Evolutionary conservation across 2,329 filamentous ascomycete genomes (phyloP).

Genomic region (Arachnomyces sp.): DNA sequence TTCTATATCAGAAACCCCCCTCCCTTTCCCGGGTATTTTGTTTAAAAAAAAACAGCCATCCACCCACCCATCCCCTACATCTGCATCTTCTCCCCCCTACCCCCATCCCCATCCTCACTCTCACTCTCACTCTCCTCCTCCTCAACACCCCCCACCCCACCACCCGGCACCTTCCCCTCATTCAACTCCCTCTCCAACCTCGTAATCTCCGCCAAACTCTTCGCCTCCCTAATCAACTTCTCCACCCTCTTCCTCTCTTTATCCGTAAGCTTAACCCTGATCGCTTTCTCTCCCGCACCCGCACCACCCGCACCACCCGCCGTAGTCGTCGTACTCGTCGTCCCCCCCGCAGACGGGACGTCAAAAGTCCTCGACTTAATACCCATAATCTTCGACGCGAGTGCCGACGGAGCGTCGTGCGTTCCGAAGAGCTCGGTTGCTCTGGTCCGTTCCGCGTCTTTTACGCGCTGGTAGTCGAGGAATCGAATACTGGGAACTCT

Average conservation of each 20-base stretch:
- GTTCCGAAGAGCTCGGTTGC: conserved; percentile 80
- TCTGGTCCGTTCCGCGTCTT: conserved; percentile 68
- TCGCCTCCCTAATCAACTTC: conserved; percentile 79
- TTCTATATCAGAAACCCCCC: too few relatives aligned
- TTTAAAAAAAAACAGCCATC: conserved; percentile 2
- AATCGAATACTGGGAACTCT: conserved; percentile 76
- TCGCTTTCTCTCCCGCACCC: conserved; percentile 50
- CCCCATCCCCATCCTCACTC: conserved; percentile 25
- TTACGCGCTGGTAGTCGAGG: conserved; percentile 87
- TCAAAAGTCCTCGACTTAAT: conserved; percentile 72
- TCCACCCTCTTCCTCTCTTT: conserved; percentile 79
- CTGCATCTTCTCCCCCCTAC: conserved; percentile 28
- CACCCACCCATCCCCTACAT: conserved; percentile 20
- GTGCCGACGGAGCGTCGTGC: conserved; percentile 62
- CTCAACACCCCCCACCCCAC: conserved; percentile 34
- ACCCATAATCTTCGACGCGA: conserved; percentile 77
- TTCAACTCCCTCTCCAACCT: conserved; percentile 83
- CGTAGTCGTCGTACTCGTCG: conserved; percentile 28
- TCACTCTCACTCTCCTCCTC: conserved; percentile 26
- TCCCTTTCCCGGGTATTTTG: too few relatives aligned
- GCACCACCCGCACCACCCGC: conserved; percentile 36
- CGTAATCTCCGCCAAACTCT: conserved; percentile 82
- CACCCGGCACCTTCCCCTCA: conserved; percentile 74
- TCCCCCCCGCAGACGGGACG: conserved; percentile 30
- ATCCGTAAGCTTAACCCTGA: conserved; percentile 76